Base-by-base conservation (phyloP, 1,139 yeast species). In the Geotrichum restrictum region DNA sequence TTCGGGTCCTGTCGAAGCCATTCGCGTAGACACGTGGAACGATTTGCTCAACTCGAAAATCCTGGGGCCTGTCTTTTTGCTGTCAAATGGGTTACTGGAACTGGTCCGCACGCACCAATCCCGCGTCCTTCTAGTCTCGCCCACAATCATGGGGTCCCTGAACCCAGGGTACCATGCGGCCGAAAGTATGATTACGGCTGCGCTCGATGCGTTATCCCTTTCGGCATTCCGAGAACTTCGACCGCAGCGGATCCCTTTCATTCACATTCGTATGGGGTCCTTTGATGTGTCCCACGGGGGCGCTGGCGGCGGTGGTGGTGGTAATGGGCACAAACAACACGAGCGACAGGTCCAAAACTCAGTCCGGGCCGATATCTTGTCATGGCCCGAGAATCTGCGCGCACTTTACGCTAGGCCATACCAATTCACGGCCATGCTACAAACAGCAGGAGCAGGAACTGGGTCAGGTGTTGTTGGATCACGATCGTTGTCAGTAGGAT, bases 1-100 rank as follows among this genome's bases (percentile, higher is more conserved):
- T 1, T 68, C 82, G 1, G 91, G 89, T 0, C 88, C 89, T 0
- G 71, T 83, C 18, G 88, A 84, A 60, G 74, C 79, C 45, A 69
- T 81, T n/a, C 64, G 79, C 1, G 68, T 75, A 8, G 70, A 73
- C 10, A 74, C 80, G 3, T 82, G 88, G 88, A 65, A 70, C 8
- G 73, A 75, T 22, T 62, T 75, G 40, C 59, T 82, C 38, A 71
- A 74, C 57, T 75, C 78, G 22, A 74, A 83, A 54, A 55, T 75
- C 4, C 60, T 74, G 39, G 70, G 78, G 1, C 82, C 83, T 24
- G 63, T 81, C 47, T 76, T 76, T 51, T 65, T 85, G 32, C 69
- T 84, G 34, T 73, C 81, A 1, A 75, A 78, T 34, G 88, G 88
- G 0, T 71, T 84, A 51, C 64, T 84, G 32, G 77, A 74, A 16